Base-by-base conservation (phyloP, 805 yeast genomes). In the Saccharomycopsis malanga region DNA sequence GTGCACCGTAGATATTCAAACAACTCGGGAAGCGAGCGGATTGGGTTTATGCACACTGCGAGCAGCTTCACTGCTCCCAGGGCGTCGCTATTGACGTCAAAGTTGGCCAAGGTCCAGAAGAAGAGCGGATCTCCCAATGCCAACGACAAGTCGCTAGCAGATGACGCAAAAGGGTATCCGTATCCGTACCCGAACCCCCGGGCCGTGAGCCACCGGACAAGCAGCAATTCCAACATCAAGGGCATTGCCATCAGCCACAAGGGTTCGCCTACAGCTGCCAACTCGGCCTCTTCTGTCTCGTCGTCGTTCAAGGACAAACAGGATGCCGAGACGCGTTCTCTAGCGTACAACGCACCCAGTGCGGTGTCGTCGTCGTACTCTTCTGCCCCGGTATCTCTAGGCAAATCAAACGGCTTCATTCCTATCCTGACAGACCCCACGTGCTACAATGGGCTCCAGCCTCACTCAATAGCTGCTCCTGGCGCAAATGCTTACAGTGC, bases 281-380 rank as follows among this genome's bases (percentile, higher is more conserved):
- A 42, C 25, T 17, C 39, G 51, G 2, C 64, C 55, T 38, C 51
- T 52, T 27, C 50, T 42, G 5, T 18, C 32, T 44, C 54, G 44
- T 25, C 38, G n/a, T 22, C 43, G 32, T 32, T 42, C 44, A 23
- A 34, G 39, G 25, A 37, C 15, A 23, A 23, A 45, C 24, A 6
- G 15, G 21, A n/a, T 15, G 9, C 36, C 15, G 14, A 39, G 14
- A 55, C 57, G 9, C 54, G 6, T 57, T 57, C 39, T 58, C 54
- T 51, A 58, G 63, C 37, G 65, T 76, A 72, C 55, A 70, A 72
- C 55, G 68, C 76, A 2, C 78, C 77, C 4, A 67, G 66, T 41
- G 72, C 62, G n/a, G 68, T 74, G 3, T 68, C 76, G 39, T 64
- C 72, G 10, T 73, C 73, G 2, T 70, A 70, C 50, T 62, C 71